Evolutionary conservation across 2,329 filamentous ascomycete genomes (phyloP), one percentile per base, ranked within the genome.

Genomic region (Trichoderma afroharzianum): DNA sequence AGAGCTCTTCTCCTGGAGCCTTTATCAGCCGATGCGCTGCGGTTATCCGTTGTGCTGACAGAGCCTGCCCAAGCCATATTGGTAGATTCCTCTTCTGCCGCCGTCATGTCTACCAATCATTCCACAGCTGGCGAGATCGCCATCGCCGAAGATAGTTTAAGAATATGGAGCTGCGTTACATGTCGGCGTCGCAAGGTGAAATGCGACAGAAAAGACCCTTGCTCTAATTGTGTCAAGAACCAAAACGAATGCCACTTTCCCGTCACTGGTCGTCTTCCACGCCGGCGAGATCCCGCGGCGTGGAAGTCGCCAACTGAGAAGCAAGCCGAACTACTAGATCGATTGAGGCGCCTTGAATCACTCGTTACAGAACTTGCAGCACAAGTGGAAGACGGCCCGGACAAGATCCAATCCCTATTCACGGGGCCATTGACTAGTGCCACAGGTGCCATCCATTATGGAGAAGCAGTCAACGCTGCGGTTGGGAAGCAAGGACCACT

Each of bases 331-430:
- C 43, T 47, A 9, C 18, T 47, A 11, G 43, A 47, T n/a, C 43
- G 43, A 21, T 18, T 63, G 15, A 72, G 80, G 7, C 76, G 79
- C 1, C 75, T 80, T 0, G 79, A 80, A 63, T 73, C 78, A 3
- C 76, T 80, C 8, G 79, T 80, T 50, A 64, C 62, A 47, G 63
- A 68, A 33, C 63, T 68, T 21, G 63, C 47, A 53, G 63, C 63
- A 59, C 63, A 68, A 53, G 63, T 68, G 47, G 63, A 68, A 33
- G 63, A 58, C 14, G 63, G 63, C 5, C 39, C 62, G 6, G 28
- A 47, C 24, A 47, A 50, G 39, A 12, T 50, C 36, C 39, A 64
- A 24, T 32, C 62, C 26, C n/a, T 50, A 30, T 24, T 50, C 39
- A 21, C 15, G 62, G 43, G 7, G 18, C 8, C 43, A 47, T 21